Evolutionary conservation across 2,329 filamentous ascomycete species (phyloP).

Genomic region (Nemania sp.): DNA sequence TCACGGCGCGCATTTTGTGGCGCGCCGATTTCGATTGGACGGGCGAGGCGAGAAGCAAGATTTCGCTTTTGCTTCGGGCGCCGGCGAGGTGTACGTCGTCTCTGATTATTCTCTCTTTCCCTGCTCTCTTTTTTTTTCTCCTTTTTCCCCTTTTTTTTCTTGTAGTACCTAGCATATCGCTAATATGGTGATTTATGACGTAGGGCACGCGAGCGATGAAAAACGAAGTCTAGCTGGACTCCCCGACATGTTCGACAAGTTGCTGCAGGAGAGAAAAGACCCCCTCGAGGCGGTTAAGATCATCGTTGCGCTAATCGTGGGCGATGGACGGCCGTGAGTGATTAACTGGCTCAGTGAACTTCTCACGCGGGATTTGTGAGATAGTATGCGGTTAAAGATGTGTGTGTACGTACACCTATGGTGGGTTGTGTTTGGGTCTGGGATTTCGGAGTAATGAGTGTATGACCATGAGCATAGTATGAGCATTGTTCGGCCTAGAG

Average conservation of each 20-base stretch:
- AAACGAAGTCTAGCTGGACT: slow-evolving; percentile 68
- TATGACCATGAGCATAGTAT: not conserved
- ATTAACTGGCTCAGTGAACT: not conserved
- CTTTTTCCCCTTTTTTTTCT: not conserved
- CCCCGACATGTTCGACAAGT: slow-evolving; percentile 69
- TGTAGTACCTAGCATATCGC: not conserved
- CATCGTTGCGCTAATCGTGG: slow-evolving; percentile 69
- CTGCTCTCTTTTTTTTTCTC: too few relatives aligned
- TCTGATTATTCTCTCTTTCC: not conserved
- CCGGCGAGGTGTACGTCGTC: slow-evolving; percentile 72
- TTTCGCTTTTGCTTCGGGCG: slow-evolving; percentile 66
- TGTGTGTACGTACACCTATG: not conserved
- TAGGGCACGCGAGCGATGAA: slow-evolving; percentile 71
- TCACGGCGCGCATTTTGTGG: slow-evolving; percentile 70
- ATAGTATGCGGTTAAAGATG: not conserved
- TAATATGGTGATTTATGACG: not conserved
- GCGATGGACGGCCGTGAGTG: slow-evolving; percentile 49
- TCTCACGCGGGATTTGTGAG: not conserved
- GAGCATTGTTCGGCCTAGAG: not conserved
- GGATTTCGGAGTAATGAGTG: not conserved
- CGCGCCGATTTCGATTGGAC: slow-evolving; percentile 77
- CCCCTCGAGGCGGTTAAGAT: slow-evolving; percentile 68
- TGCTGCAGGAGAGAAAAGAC: slow-evolving; percentile 67
- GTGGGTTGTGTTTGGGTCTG: not conserved
- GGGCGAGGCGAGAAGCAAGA: slow-evolving; percentile 72